Base-by-base conservation (phyloP, 2,329 filamentous ascomycete genomes). In the Xylogone sp. region DNA sequence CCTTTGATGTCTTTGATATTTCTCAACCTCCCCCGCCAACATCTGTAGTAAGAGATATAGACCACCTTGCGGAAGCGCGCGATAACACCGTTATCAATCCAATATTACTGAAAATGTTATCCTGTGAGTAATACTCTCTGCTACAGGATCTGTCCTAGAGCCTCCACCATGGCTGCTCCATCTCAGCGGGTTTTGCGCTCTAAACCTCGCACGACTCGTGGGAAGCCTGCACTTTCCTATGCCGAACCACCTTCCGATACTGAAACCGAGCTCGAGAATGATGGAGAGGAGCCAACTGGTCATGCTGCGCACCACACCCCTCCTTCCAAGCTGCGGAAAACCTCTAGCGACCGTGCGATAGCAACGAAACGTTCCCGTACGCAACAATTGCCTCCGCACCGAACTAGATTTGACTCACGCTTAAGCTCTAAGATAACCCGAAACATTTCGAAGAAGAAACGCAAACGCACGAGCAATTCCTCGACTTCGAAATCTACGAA, bases 151-250 rank as follows among this genome's bases (percentile, higher is more conserved):
- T 39, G 8, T 39, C 34, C 34, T 39, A 39, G 34, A 5, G 5
- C 13, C 34, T 39, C 34, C 8, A 39, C 34, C 45, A 58, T 57
- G 53, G 47, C 56, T 49, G 2, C 51, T 22, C 19, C 44, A 27
- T 27, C 43, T 29, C 49, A 47, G 16, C 50, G 54, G 34, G 52
- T 46, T 39, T 45, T 55, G 46, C 47, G 55, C 13, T 53, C 50
- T 10, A 48, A 48, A 13, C 50, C 52, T 21, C 55, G 59, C 42
- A 34, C 54, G n/a, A 60, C 56, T n/a, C 55, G 62, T 51, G 19
- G 53, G 2, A 63, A 58, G 52, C 52, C 57, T 6, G 13, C 48
- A 7, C 53, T 64, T n/a, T 63, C 61, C 7, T 65, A 65, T 45
- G 56, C 58, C 20, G 63, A 65, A 47, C 45, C 52, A 9, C 54